Conservation (phyloP, 1,284 basidiomycete species). For the Afroboletus lepidellus region DNA sequence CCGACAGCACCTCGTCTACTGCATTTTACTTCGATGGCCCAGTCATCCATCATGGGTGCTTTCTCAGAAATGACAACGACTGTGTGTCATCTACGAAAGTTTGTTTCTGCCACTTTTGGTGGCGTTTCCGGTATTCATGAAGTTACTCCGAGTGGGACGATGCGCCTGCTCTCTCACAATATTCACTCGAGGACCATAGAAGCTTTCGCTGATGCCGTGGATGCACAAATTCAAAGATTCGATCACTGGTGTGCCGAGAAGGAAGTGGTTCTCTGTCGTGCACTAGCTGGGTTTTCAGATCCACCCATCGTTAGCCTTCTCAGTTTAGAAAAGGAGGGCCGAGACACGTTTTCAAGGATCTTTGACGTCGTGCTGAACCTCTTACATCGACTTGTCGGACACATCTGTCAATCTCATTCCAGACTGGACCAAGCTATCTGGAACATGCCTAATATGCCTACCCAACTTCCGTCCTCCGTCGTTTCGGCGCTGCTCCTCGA, state of each 20-base stretch:
- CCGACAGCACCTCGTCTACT: conserved; percentile 55
- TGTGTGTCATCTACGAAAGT: conserved; percentile 59
- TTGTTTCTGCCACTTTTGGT: conserved; percentile 47
- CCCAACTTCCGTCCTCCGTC: conserved; percentile 47
- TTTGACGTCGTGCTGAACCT: conserved; percentile 57
- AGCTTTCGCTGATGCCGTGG: conserved; percentile 78
- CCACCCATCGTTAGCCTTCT: conserved; percentile 65
- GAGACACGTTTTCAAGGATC: conserved; percentile 52
- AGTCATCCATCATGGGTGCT: conserved; percentile 58
- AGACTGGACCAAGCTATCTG: conserved; percentile 37
- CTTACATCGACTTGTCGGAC: conserved; percentile 33
- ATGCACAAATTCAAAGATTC: conserved; percentile 54
- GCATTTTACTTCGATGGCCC: conserved; percentile 62
- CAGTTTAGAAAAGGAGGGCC: conserved; percentile 56
- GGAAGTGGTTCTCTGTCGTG: conserved; percentile 64
- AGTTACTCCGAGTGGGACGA: conserved; percentile 19
- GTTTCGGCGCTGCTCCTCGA: conserved; percentile 61
- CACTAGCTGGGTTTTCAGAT: conserved; percentile 44
- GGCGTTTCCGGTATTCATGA: conserved; percentile 25
- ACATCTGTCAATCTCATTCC: conserved; percentile 31
- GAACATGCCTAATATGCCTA: conserved; percentile 42
- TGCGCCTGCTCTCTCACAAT: conserved; percentile 21
- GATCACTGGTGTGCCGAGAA: conserved; percentile 68
- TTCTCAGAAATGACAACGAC: conserved; percentile 59
- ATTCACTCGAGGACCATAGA: conserved; percentile 62